Conservation (phyloP, 2,329 filamentous ascomycete species). For the Phaeomoniella chlamydospora region DNA sequence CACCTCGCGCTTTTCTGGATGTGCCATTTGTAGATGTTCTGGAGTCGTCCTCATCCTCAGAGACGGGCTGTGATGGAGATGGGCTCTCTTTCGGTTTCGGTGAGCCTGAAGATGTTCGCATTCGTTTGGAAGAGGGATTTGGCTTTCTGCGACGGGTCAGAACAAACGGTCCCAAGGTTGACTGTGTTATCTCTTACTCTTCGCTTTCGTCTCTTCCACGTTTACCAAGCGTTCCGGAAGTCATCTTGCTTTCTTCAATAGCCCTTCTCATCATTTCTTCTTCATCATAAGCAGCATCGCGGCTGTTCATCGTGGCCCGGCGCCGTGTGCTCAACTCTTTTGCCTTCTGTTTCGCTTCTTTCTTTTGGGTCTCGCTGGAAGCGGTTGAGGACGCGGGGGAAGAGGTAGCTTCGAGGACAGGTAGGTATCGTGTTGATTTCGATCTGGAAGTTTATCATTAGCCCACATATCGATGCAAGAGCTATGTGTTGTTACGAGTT, state of each 20-base stretch:
- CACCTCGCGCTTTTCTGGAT: constrained; percentile 46
- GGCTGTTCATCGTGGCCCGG: constrained; percentile 93
- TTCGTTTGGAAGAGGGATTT: constrained; percentile 30
- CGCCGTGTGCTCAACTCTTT: constrained; percentile 54
- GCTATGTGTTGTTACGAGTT: background rate
- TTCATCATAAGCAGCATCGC: constrained; percentile 88
- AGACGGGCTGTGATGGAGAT: constrained; percentile 24
- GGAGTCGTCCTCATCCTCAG: constrained; percentile 53
- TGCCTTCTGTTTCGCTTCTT: constrained; percentile 19
- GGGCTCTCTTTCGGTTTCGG: background rate
- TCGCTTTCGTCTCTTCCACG: constrained; percentile 81
- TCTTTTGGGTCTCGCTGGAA: constrained; percentile 22
- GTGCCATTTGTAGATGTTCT: constrained; percentile 18
- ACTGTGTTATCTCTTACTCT: too few species aligned
- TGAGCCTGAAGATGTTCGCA: constrained; percentile 29
- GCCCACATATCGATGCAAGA: too few species aligned
- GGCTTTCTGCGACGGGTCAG: too few species aligned
- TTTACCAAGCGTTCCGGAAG: constrained; percentile 54
- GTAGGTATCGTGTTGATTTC: constrained; percentile 49
- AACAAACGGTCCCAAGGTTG: too few species aligned
- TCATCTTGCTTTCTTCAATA: constrained; percentile 80
- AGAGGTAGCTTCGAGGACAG: constrained; percentile 36
- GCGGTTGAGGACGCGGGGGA: constrained; percentile 27
- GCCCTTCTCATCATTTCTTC: constrained; percentile 77
- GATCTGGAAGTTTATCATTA: too few species aligned